These are phyloP conservation scores for Claviceps lovelessii DNA, from an alignment of 2,329 filamentous ascomycete species.

Conservation along the genomic window DNA sequence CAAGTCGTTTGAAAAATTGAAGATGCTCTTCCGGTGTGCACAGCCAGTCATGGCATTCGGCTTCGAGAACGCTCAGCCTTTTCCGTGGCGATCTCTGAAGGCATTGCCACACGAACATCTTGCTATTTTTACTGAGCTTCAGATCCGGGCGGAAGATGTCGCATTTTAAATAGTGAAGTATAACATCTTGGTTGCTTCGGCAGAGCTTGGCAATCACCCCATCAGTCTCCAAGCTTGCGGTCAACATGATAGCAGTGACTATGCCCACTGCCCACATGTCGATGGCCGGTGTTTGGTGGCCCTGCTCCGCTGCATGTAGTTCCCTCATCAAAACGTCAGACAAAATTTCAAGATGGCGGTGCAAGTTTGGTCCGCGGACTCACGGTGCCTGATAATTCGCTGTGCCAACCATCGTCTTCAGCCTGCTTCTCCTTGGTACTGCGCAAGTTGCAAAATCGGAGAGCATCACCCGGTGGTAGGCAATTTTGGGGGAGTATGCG, in stretches of 20 bases:
- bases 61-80: conserved; percentile 16
- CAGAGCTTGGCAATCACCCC: conserved; percentile 13
- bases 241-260: conserved; percentile 24
- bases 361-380: conserved; percentile 10
- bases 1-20: conserved; percentile 19
- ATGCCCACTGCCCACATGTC: conserved; percentile 42
- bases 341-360: background rate
- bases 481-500: conserved; percentile 27
- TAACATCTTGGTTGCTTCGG: conserved; percentile 13
- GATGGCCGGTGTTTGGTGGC: conserved; percentile 22
- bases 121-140: conserved; percentile 13
- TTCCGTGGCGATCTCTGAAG: conserved; percentile 14
- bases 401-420: conserved; percentile 33
- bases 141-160: conserved; percentile 7
- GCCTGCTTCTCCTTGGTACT: conserved; percentile 25
- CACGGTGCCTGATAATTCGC: conserved; percentile 35
- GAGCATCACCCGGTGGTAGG: conserved; percentile 32
- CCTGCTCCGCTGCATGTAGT: conserved; percentile 11
- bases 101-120: conserved; percentile 18
- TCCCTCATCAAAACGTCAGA: conserved; percentile 22
- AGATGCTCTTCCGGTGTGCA: conserved; percentile 17
- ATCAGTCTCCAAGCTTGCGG: conserved; percentile 9
- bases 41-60: conserved; percentile 21
- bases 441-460: conserved; percentile 39
- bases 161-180: conserved; percentile 10